Base-by-base conservation (phyloP, 2,329 filamentous ascomycete genomes). In the Lecanoromycetidae sp. region DNA sequence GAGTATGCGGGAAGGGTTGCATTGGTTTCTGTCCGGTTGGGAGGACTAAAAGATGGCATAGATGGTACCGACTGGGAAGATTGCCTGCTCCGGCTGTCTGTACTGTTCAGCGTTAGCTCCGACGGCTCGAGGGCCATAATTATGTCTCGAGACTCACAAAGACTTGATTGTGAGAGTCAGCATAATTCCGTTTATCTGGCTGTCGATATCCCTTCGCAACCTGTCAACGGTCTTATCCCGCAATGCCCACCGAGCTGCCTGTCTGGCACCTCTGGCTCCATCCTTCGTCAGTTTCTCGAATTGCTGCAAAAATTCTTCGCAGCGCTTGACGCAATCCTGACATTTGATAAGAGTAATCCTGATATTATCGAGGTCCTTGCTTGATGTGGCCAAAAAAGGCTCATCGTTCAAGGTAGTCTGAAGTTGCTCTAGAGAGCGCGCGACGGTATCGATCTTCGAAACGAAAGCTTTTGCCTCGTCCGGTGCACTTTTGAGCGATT, bases 401-500 rank as follows among this genome's bases (percentile, higher is more conserved):
- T 42, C 26, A 26, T 29, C 25, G 3, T 48, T 22, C 6, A 51
- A 29, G 8, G 33, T 23, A 13, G 26, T 38, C 19, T 51, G 39
- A 13, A 51, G 36, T 30, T 37, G 30, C 7, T 10, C 32, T 3
- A 51, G 34, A 19, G 27, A 33, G 7, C 37, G 10, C 1, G 22
- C 39, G 34, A 51, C 48, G 15, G 19, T 27, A 10, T 48, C 34
- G 34, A 48, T 45, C 22, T 48, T 48, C n/a, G 26, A 33, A 13
- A 38, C 19, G 27, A 51, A 48, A 5, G 44, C 49, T 44, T 48
- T 51, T 12, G 45, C 45, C 13, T 30, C 36, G 25, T 51, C 44
- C n/a, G 49, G 49, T 15, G 49, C 49, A 22, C 39, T 44, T 36
- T 29, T 39, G 3, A 48, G 40, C 7, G 32, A 15, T 29, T 51